Percentiles rank a stretch among this genome's conserved stretches.
phyloP scores from a whole-genome alignment of 139 green algal genomes.

The Limnomonas spitsbergensis region DNA sequence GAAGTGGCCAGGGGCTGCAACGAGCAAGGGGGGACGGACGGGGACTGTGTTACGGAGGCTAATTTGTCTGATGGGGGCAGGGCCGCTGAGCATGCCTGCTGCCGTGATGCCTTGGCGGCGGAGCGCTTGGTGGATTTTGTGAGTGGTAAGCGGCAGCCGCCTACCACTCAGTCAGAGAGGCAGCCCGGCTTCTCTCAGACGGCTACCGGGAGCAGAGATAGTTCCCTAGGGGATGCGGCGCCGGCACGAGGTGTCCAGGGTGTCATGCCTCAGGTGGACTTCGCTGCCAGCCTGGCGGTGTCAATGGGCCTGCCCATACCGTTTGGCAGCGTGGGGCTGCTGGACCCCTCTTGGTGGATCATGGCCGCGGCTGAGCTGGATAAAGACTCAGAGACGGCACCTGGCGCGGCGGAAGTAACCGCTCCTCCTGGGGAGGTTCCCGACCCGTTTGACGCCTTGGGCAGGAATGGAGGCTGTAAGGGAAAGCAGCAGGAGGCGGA shows the following conservation, averaged over 20 bases:
- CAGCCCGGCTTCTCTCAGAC: neutral
- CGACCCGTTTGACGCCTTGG: too few relatives aligned
- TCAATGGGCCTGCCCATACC: conserved; percentile 82
- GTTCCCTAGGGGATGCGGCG: too few relatives aligned
- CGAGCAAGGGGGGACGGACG: neutral
- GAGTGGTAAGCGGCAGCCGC: neutral
- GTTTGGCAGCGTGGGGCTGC: conserved; percentile 73
- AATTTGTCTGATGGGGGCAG: too few relatives aligned
- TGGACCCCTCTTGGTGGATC: conserved; percentile 59
- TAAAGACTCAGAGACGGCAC: too few relatives aligned
- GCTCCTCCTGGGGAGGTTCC: too few relatives aligned
- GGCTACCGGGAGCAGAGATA: too few relatives aligned
- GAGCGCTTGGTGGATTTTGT: neutral
- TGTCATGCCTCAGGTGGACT: conserved; percentile 69
- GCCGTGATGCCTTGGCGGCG: neutral
- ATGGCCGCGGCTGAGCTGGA: too few relatives aligned
- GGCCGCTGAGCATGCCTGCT: too few relatives aligned
- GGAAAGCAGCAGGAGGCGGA: too few relatives aligned
- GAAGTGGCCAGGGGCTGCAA: too few relatives aligned
- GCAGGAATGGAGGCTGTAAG: too few relatives aligned
- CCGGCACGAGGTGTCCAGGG: neutral
- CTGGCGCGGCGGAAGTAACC: too few relatives aligned
- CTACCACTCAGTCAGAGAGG: neutral
- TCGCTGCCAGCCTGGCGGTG: conserved; percentile 75
- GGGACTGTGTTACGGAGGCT: neutral